Evolutionary conservation across 2,329 filamentous ascomycete species (phyloP).

Genomic region (Madurella fahalii): DNA sequence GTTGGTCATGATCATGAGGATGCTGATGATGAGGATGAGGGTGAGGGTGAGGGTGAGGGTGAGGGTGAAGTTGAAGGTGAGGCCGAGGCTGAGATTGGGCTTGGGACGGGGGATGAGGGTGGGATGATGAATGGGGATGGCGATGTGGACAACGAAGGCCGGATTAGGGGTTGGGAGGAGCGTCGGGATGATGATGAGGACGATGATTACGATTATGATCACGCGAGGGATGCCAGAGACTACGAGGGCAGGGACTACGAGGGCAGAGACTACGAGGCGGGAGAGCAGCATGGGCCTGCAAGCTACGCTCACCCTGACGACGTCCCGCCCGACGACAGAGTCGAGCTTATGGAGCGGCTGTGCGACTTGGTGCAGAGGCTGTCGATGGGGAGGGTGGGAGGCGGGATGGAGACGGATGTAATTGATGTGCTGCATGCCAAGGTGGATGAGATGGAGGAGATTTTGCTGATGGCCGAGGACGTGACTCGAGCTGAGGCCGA

Average conservation of each 20-base stretch:
- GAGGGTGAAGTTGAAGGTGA: background rate
- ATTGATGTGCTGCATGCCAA: slow-evolving; percentile 38
- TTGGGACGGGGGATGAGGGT: background rate
- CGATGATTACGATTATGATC: no score
- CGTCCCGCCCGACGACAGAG: slow-evolving; percentile 29
- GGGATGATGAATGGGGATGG: background rate
- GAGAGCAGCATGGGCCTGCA: background rate
- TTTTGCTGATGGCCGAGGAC: slow-evolving; percentile 23
- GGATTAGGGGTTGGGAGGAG: background rate
- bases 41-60: slow-evolving; percentile 1
- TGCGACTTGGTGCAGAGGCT: slow-evolving; percentile 38
- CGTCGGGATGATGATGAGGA: no score
- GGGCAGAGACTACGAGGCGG: background rate
- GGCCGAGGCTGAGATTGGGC: background rate
- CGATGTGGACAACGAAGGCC: background rate
- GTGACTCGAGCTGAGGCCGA: background rate
- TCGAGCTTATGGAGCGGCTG: slow-evolving; percentile 45
- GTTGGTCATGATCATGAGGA: background rate
- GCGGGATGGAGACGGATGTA: slow-evolving; percentile 27
- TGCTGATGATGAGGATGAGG: slow-evolving; percentile 9
- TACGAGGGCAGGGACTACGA: no score
- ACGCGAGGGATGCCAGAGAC: background rate
- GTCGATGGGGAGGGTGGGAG: slow-evolving; percentile 26
- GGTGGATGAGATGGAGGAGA: slow-evolving; percentile 42
- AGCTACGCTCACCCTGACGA: slow-evolving; percentile 30